A percentile compares a stretch with the other conserved stretches of the same genome.
Conservation (phyloP, 1,284 basidiomycete genomes). For the Hemileia vastatrix region DNA sequence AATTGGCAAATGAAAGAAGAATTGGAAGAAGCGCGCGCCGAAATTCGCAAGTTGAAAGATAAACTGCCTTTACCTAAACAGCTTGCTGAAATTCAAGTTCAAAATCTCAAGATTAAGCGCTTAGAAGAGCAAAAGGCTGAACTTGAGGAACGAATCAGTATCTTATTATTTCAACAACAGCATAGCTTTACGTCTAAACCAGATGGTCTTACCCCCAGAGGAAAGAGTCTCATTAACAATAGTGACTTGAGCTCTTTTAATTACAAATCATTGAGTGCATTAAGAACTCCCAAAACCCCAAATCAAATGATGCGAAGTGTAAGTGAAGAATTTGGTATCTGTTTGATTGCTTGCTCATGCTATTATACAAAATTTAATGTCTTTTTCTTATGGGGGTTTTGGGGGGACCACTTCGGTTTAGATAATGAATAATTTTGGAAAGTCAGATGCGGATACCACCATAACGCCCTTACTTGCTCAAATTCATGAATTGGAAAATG, state of each 20-base stretch:
- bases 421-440: slow-evolving; percentile 9
- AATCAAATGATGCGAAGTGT: slow-evolving; percentile 67
- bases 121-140: slow-evolving; percentile 66
- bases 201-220: slow-evolving; percentile 8
- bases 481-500: slow-evolving; percentile 44
- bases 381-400: slow-evolving; percentile 15
- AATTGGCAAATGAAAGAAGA: slow-evolving; percentile 61
- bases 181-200: slow-evolving; percentile 43
- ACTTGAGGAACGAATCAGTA: slow-evolving; percentile 57
- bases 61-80: slow-evolving; percentile 65
- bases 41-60: slow-evolving; percentile 63
- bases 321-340: slow-evolving; percentile 35
- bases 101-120: slow-evolving; percentile 60
- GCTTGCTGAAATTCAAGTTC: slow-evolving; percentile 61
- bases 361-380: background rate
- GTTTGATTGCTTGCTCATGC: slow-evolving; percentile 6
- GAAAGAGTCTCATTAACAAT: slow-evolving; percentile 25
- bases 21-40: slow-evolving; percentile 62
- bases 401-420: background rate
- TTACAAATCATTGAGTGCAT: slow-evolving; percentile 55
- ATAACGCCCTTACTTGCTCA: slow-evolving; percentile 44
- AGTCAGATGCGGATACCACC: slow-evolving; percentile 30
- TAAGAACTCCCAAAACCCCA: slow-evolving; percentile 36
- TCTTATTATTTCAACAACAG: slow-evolving; percentile 46
- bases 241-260: slow-evolving; percentile 32